Evolutionary conservation across 768 basidiomycete species (phyloP).

Genomic region (Boletellus sp.): DNA sequence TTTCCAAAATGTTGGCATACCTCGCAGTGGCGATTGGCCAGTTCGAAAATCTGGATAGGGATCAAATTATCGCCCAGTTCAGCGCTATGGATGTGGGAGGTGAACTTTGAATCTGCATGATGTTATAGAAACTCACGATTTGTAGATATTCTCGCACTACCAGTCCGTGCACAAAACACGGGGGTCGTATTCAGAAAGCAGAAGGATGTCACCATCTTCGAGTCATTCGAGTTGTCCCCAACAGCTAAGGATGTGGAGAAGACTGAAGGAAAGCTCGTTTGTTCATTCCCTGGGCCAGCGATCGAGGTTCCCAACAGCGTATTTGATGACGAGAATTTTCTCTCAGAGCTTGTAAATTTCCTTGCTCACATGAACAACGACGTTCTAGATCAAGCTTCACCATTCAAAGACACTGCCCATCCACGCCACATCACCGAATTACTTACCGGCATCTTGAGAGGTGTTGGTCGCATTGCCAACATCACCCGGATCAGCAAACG

Average conservation of each 20-base stretch:
- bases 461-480: constrained; percentile 18
- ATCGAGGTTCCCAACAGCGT: constrained; percentile 28
- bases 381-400: constrained; percentile 20
- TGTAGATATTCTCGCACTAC: constrained; percentile 36
- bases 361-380: constrained; percentile 34
- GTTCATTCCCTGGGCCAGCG: constrained; percentile 44
- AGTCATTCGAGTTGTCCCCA: constrained; percentile 43
- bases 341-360: constrained; percentile 35
- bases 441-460: constrained; percentile 41
- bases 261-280: constrained; percentile 38
- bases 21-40: neutral
- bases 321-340: constrained; percentile 26
- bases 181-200: constrained; percentile 36
- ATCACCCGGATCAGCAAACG: neutral
- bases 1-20: neutral
- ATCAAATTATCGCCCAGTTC: neutral
- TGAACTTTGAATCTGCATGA: neutral
- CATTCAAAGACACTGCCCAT: constrained; percentile 24
- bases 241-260: constrained; percentile 30
- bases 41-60: neutral
- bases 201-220: constrained; percentile 6
- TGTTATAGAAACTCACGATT: neutral
- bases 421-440: constrained; percentile 45
- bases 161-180: constrained; percentile 45
- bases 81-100: neutral